Conservation (phyloP, 1,139 yeast genomes). For the Taphrina sp. region DNA sequence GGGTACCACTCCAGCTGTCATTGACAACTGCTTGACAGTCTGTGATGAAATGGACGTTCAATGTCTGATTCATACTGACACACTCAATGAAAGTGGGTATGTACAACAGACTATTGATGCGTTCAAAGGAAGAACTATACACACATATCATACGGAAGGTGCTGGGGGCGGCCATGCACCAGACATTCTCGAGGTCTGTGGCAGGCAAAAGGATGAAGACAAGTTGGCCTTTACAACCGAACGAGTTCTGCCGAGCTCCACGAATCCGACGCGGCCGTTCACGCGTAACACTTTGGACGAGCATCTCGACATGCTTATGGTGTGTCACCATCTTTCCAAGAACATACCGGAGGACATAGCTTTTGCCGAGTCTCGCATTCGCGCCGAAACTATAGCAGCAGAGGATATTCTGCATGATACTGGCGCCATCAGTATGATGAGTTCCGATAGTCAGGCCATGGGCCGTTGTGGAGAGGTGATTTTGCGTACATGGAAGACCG, state of each 20-base stretch:
- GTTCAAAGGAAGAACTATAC: slow-evolving; percentile 34
- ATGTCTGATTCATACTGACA: slow-evolving; percentile 35
- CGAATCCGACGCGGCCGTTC: slow-evolving; percentile 35
- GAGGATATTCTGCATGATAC: slow-evolving; percentile 35
- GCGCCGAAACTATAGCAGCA: slow-evolving; percentile 36
- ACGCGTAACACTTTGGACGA: slow-evolving; percentile 35
- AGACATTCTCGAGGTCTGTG: slow-evolving; percentile 33
- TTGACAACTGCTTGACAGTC: slow-evolving; percentile 31
- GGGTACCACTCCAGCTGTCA: slow-evolving; percentile 36
- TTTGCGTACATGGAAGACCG: slow-evolving; percentile 35
- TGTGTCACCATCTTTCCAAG: slow-evolving; percentile 34
- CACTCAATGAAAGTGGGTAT: slow-evolving; percentile 34
- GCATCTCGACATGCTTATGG: slow-evolving; percentile 35
- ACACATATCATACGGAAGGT: slow-evolving; percentile 36
- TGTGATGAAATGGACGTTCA: slow-evolving; percentile 36
- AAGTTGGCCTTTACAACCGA: slow-evolving; percentile 8
- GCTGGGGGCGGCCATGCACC: slow-evolving; percentile 37
- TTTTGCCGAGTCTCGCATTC: slow-evolving; percentile 36
- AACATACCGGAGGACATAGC: slow-evolving; percentile 36
- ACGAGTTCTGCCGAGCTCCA: slow-evolving; percentile 34
- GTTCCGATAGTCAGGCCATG: slow-evolving; percentile 36
- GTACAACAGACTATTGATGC: slow-evolving; percentile 35
- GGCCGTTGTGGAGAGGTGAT: slow-evolving; percentile 36
- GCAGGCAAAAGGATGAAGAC: slow-evolving; percentile 19
- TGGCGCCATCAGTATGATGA: slow-evolving; percentile 36